Evolutionary conservation across 1,139 yeast genomes (phyloP), one percentile per base, ranked within the genome.

Genomic region (Kodamaea suecica): DNA sequence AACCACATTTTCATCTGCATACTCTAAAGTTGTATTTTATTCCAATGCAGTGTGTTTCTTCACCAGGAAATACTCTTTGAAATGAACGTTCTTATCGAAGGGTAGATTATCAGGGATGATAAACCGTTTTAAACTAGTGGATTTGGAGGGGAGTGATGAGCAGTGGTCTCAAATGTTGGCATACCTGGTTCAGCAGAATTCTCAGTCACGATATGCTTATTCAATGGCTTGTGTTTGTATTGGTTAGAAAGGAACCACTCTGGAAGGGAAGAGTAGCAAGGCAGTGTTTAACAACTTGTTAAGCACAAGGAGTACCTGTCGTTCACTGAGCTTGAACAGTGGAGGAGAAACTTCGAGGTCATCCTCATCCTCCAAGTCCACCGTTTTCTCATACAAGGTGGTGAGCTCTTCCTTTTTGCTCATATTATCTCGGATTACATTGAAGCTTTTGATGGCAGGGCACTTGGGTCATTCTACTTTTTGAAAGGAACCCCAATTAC

Each of bases 311-410:
- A 27, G 8, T 6, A 27, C 19, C 12, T 25, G 28, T n/a, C 5
- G 11, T 12, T 5, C 9, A 12, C 17, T 11, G 5, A 14, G 28
- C 14, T 25, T 5, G 10, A 12, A 25, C 9, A 5, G 4, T 8
- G 28, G 28, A 11, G 28, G 28, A 6, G 6, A n/a, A n/a, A n/a
- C 26, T 23, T 23, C 26, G n/a, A 19, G 10, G 23, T 19, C 23
- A 19, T 19, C 10, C 23, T 19, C 23, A 19, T 7, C 10, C 23
- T 19, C 23, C 23, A n/a, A n/a, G n/a, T n/a, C n/a, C n/a, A n/a
- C n/a, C n/a, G n/a, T n/a, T n/a, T n/a, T n/a, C n/a, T n/a, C n/a
- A n/a, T n/a, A n/a, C n/a, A n/a, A n/a, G n/a, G n/a, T n/a, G n/a
- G n/a, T n/a, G n/a, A n/a, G n/a, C n/a, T n/a, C n/a, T n/a, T n/a